These are phyloP conservation scores for Oryza coarctata DNA, from an alignment of 176 grass and related monocot species.

Conservation along the genomic window DNA sequence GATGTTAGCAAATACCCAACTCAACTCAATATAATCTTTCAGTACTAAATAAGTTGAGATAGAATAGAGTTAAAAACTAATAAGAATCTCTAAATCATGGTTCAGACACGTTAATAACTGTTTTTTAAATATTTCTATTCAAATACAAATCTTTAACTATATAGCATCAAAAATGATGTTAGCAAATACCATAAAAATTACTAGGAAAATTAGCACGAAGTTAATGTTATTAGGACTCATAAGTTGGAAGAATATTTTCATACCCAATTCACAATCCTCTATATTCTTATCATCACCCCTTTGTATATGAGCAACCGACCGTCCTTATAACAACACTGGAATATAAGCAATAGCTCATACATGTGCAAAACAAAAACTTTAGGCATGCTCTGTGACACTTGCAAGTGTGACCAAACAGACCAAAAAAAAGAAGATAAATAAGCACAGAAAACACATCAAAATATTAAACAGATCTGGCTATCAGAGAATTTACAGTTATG, in stretches of 20 bases:
- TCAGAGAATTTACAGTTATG: background rate
- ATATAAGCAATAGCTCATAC: background rate
- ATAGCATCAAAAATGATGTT: background rate
- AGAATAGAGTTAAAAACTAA: too few species aligned
- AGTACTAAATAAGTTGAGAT: too few species aligned
- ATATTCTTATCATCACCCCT: background rate
- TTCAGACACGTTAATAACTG: too few species aligned
- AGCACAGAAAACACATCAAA: background rate
- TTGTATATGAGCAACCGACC: conserved; percentile 1
- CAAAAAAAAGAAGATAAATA: background rate
- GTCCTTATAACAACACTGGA: too few species aligned
- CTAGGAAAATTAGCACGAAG: background rate
- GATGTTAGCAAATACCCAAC: background rate
- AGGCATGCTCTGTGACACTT: background rate
- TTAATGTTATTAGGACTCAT: background rate
- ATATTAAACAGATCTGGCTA: background rate
- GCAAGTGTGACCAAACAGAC: background rate
- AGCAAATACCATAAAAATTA: background rate
- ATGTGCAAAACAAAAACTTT: background rate
- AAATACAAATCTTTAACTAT: too few species aligned
- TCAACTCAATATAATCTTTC: too few species aligned
- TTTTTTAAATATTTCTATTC: too few species aligned
- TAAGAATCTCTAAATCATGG: too few species aligned
- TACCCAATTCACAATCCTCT: background rate
- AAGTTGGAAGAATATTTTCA: background rate